These are phyloP conservation scores for Diaporthe amygdali DNA, from an alignment of 2,329 filamentous ascomycete species.

Conservation along the genomic window DNA sequence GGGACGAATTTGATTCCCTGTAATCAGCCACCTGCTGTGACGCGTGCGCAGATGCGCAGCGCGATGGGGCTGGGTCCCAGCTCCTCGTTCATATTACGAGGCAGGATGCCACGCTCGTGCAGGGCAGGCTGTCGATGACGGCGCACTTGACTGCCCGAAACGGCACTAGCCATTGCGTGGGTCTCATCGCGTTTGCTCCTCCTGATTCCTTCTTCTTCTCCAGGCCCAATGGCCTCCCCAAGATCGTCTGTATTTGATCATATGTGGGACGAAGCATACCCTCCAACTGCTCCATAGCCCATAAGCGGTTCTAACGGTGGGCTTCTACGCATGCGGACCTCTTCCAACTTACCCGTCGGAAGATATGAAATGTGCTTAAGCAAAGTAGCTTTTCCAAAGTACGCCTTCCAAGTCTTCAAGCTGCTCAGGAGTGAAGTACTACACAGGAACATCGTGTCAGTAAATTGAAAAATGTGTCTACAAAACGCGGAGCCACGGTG, in stretches of 20 bases:
- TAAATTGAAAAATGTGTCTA: neutral
- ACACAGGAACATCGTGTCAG: conserved; percentile 35
- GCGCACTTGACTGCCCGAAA: neutral
- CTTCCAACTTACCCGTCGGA: neutral
- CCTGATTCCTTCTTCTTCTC: neutral
- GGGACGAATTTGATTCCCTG: neutral
- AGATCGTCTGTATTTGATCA: neutral
- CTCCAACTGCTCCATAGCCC: neutral
- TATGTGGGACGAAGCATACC: neutral
- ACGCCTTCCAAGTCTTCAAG: conserved; percentile 95
- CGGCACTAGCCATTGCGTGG: neutral
- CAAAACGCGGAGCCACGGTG: too few relatives aligned
- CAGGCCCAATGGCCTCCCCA: neutral
- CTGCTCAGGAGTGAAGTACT: conserved; percentile 89
- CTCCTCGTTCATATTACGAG: neutral
- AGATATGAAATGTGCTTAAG: conserved; percentile 51
- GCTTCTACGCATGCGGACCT: neutral
- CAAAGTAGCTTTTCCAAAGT: conserved; percentile 99
- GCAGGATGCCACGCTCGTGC: neutral
- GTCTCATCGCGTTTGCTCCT: neutral
- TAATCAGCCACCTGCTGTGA: neutral
- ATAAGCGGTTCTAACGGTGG: neutral
- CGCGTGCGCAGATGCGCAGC: neutral
- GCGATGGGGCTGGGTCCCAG: neutral
- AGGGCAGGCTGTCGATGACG: neutral